Evolutionary conservation across 1,139 yeast species (phyloP), one percentile per base, ranked within the genome.

Genomic region (Magnusiomyces sp.): DNA sequence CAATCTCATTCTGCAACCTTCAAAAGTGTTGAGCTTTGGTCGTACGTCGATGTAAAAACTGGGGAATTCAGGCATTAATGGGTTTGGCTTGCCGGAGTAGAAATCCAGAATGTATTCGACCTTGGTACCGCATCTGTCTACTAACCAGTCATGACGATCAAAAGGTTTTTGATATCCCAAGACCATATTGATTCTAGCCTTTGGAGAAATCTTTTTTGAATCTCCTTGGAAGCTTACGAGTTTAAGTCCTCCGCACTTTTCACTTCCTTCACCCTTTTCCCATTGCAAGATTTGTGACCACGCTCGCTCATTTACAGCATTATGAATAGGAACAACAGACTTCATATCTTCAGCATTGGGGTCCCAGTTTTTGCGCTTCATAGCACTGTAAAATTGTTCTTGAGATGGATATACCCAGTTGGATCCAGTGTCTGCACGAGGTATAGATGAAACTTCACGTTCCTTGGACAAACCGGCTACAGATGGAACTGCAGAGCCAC

Each of bases 401-500:
- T 92, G 95, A 1, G 95, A 85, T 9, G 98, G 98, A 62, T 92
- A 92, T 1, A 92, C 76, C 98, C 98, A 92, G 69, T 89, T 84
- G 2, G 71, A 68, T 20, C 72, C 64, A 10, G 61, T 54, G 1
- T 79, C 78, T 0, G 95, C 83, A 48, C 96, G 73, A 37, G 97
- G 97, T 47, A 90, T 90, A 1, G 95, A 77, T 20, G 95, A 83
- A 11, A 86, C 70, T 58, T 82, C 92, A 56, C 97, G 71, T 1
- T 83, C 89, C 5, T 74, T 54, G 7, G 63, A 52, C 9, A 58
- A 59, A 1, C 62, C 59, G 76, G 52, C 65, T 43, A 47, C 45
- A 42, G 33, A 42, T 58, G 55, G 17, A 52, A 56, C 52, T 43
- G 50, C 53, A 43, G 61, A 60, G 46, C 55, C 58, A 40, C 54